Evolutionary conservation across 495 filamentous ascomycete genomes (phyloP).

Genomic region (Lepraria neglecta): DNA sequence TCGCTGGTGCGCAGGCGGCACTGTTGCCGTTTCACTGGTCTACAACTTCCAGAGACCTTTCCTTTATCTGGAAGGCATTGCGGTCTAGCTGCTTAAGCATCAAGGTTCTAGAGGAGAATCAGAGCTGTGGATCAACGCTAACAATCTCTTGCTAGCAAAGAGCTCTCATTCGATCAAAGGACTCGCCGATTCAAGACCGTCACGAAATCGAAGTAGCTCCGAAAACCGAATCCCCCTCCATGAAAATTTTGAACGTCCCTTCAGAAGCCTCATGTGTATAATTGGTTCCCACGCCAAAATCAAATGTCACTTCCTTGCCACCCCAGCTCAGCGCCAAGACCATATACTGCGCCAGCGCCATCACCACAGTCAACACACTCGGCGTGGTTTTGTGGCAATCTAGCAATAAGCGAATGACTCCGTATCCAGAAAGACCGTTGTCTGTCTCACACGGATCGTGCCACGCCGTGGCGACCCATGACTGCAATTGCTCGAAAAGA

Average conservation of each 20-base stretch:
- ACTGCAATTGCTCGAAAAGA: neutral
- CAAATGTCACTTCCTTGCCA: neutral
- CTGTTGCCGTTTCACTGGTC: neutral
- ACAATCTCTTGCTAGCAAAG: neutral
- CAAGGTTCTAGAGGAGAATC: neutral
- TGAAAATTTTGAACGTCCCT: constrained; percentile 3
- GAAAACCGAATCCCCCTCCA: neutral
- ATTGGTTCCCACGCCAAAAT: constrained; percentile 2
- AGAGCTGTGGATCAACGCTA: neutral
- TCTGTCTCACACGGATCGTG: neutral
- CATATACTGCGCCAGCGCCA: constrained; percentile 4
- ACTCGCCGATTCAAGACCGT: neutral
- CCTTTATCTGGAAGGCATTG: neutral
- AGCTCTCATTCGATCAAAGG: neutral
- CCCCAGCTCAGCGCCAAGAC: constrained; percentile 7
- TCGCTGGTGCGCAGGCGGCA: neutral
- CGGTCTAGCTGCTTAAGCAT: constrained; percentile 6
- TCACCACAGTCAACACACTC: constrained; percentile 7
- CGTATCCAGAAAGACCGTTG: neutral
- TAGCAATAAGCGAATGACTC: neutral
- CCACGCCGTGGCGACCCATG: neutral
- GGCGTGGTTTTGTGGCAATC: constrained; percentile 3
- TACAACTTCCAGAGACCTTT: neutral
- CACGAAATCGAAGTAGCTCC: neutral
- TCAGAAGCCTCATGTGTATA: neutral